These are phyloP conservation scores for Phlyctochytrium planicorne DNA, from an alignment of 192 early-diverging fungal species.

Conservation along the genomic window DNA sequence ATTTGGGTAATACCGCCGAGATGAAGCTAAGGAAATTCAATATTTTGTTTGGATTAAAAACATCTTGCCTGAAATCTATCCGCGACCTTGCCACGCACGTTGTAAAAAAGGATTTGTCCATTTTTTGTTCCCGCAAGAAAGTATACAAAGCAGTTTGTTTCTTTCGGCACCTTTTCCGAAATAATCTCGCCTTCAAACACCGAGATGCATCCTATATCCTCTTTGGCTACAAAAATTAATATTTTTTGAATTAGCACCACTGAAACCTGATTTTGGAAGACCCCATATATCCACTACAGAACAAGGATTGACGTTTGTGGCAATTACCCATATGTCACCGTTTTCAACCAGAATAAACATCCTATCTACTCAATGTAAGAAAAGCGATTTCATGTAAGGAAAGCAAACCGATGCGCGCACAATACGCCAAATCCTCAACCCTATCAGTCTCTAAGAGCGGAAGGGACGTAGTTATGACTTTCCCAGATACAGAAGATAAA, in stretches of 20 bases:
- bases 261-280: neutral
- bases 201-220: conserved; percentile 37
- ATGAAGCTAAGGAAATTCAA: conserved; percentile 39
- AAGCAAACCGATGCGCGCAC: conserved; percentile 18
- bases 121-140: conserved; percentile 48
- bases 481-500: conserved; percentile 40
- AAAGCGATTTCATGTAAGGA: too few relatives aligned
- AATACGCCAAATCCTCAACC: conserved; percentile 36
- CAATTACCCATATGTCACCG: conserved; percentile 52
- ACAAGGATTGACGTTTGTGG: conserved; percentile 46
- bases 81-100: conserved; percentile 35
- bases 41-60: neutral
- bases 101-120: conserved; percentile 52
- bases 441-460: conserved; percentile 52
- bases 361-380: conserved; percentile 38
- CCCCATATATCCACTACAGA: conserved; percentile 52
- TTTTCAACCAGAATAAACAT: conserved; percentile 48
- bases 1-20: conserved; percentile 42
- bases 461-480: conserved; percentile 47
- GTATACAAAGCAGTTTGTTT: conserved; percentile 41
- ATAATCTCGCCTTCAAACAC: conserved; percentile 35
- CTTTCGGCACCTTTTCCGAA: too few relatives aligned
- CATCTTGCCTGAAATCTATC: conserved; percentile 46
- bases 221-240: conserved; percentile 21
- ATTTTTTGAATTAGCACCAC: conserved; percentile 9